Evolutionary conservation across 1,284 basidiomycete genomes (phyloP).

Genomic region (Chondrostereum purpureum): DNA sequence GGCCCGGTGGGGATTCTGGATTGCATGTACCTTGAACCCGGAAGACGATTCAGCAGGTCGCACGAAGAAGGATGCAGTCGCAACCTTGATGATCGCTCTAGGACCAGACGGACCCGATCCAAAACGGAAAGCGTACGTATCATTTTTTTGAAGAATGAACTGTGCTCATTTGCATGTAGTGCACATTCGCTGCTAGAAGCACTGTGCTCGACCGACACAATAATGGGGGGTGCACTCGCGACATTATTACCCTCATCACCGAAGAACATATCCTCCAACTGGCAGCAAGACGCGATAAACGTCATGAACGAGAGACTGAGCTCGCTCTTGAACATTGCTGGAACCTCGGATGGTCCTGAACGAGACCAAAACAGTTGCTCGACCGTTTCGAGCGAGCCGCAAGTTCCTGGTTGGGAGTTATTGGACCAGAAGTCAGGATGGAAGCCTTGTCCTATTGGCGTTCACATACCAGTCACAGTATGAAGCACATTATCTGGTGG

Average conservation of each 20-base stretch:
- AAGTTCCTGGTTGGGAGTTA: slow-evolving; percentile 44
- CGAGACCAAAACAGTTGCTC: too few species aligned
- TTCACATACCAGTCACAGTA: too few species aligned
- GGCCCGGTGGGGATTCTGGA: slow-evolving; percentile 64
- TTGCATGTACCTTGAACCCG: slow-evolving; percentile 32
- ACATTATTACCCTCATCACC: slow-evolving; percentile 14
- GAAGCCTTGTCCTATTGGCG: slow-evolving; percentile 61
- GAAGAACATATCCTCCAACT: slow-evolving; percentile 19
- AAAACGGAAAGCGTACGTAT: slow-evolving; percentile 31
- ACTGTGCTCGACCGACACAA: slow-evolving; percentile 29
- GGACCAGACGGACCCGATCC: slow-evolving; percentile 28
- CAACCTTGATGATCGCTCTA: slow-evolving; percentile 40
- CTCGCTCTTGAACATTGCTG: slow-evolving; percentile 24
- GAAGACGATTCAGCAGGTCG: slow-evolving; percentile 25
- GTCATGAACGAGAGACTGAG: slow-evolving; percentile 52
- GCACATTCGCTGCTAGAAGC: slow-evolving; percentile 31
- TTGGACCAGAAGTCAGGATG: slow-evolving; percentile 39
- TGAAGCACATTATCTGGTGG: too few species aligned
- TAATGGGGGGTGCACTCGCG: slow-evolving; percentile 27
- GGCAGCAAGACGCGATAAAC: slow-evolving; percentile 39
- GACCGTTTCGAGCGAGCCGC: slow-evolving; percentile 1
- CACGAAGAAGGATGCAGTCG: slow-evolving; percentile 38
- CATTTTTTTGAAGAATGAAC: slow-evolving; percentile 9
- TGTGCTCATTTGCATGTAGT: slow-evolving; percentile 19
- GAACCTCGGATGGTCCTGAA: too few species aligned